Evolutionary conservation across 257 asterid genomes (phyloP).

Genomic region (Nicotiana attenuata): DNA sequence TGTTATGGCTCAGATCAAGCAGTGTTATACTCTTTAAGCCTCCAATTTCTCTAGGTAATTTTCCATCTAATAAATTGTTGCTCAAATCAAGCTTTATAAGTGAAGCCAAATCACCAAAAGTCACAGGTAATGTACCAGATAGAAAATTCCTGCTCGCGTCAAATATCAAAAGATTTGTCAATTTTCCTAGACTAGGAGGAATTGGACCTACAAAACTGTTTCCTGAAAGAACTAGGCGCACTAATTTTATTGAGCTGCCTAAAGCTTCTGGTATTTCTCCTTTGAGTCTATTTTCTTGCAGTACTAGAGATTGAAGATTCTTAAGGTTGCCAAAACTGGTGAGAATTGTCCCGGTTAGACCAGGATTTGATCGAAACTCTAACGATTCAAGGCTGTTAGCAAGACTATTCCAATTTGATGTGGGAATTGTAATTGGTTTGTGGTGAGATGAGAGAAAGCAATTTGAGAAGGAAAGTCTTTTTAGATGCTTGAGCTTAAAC

Average conservation of each 20-base stretch:
- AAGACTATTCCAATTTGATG: constrained; percentile 17
- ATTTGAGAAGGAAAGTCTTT: constrained; percentile 23
- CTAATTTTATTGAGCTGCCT: constrained; percentile 17
- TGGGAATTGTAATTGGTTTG: constrained; percentile 11
- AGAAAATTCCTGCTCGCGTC: constrained; percentile 27
- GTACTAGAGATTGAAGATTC: constrained; percentile 26
- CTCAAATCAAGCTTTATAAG: constrained; percentile 33
- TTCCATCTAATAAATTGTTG: constrained; percentile 21
- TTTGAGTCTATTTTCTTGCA: constrained; percentile 20
- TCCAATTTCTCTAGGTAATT: constrained; percentile 22
- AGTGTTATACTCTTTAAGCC: constrained; percentile 16
- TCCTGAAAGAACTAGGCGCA: constrained; percentile 20
- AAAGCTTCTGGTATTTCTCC: constrained; percentile 25
- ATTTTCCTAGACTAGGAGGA: constrained; percentile 18
- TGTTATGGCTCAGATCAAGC: constrained; percentile 25
- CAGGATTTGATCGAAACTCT: constrained; percentile 29
- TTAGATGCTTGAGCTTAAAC: constrained; percentile 25
- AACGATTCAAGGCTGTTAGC: constrained; percentile 21
- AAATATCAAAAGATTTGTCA: constrained; percentile 22
- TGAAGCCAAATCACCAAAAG: constrained; percentile 20
- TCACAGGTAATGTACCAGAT: constrained; percentile 16
- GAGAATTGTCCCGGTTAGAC: constrained; percentile 23
- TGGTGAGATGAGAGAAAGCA: constrained; percentile 25
- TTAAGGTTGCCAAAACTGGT: constrained; percentile 14
- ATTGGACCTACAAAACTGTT: constrained; percentile 22